Percentiles rank a stretch among this genome's conserved stretches.
These are phyloP conservation scores for Barnettozyma populi DNA, from an alignment of 805 yeast species.

Conservation along the genomic window DNA sequence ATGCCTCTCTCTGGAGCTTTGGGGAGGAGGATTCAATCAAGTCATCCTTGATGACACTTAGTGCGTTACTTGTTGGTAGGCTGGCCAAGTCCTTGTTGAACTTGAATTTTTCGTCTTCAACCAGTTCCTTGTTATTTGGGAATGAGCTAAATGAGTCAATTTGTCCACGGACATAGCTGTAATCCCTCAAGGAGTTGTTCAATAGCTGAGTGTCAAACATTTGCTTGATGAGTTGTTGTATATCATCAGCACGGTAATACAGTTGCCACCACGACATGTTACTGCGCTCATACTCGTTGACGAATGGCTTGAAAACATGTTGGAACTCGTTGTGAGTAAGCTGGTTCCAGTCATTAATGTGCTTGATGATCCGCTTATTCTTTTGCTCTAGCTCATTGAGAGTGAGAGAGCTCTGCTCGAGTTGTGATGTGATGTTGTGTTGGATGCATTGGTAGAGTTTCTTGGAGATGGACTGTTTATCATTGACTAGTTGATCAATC, in stretches of 20 bases:
- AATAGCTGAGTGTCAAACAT: conserved; percentile 24
- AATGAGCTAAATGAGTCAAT: conserved; percentile 25
- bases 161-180: conserved; percentile 30
- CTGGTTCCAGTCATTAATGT: conserved; percentile 26
- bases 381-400: conserved; percentile 15
- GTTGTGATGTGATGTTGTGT: conserved; percentile 14
- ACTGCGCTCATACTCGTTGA: conserved; percentile 21
- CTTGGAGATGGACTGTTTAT: conserved; percentile 15
- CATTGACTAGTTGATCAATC: conserved; percentile 11
- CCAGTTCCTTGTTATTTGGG: not conserved
- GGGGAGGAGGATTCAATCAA: conserved; percentile 20
- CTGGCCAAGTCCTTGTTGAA: conserved; percentile 4
- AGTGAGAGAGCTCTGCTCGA: conserved; percentile 17
- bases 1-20: conserved; percentile 22
- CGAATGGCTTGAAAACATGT: conserved; percentile 23
- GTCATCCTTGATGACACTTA: conserved; percentile 16
- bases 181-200: conserved; percentile 23
- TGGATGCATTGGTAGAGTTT: conserved; percentile 15
- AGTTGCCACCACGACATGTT: conserved; percentile 29
- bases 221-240: conserved; percentile 23
- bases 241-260: conserved; percentile 28
- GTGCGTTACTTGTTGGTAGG: conserved; percentile 12
- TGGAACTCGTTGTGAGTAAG: conserved; percentile 29
- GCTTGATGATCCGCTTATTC: conserved; percentile 15
- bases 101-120: not conserved